Base-by-base conservation (phyloP, 768 basidiomycete species). In the Rubroboletus pulcherrimus region DNA sequence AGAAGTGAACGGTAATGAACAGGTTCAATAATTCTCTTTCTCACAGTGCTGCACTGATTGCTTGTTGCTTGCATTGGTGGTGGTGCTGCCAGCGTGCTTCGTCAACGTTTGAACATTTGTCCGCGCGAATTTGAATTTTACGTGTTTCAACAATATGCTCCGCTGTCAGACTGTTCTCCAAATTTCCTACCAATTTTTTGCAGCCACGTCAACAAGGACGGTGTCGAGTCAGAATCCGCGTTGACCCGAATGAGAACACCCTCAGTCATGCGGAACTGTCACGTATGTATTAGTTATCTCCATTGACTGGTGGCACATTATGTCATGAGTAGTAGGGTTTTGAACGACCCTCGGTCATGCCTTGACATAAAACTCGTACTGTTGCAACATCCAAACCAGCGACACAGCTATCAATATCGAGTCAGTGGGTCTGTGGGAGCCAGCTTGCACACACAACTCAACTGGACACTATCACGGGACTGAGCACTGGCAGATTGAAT, bases 391-490 rank as follows among this genome's bases (percentile, higher is more conserved):
- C 93, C 93, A 95, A 51, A 87, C 70, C 55, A 94, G 75, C 1
- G 87, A 86, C 2, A 73, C 72, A 4, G 82, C 90, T 92, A 61
- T 50, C 59, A 43, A 58, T 38, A 40, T 46, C 30, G 9, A 57
- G 61, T 57, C 55, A 56, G 56, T 53, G 47, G 21, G 52, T 50
- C 33, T 39, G 34, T n/a, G 2, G 30, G 30, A 24, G 7, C 19
- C 21, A 39, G 56, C 37, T 39, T 31, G 79, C 87, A 75, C 66
- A 24, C 9, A n/a, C 21, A 1, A 66, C 68, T 62, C 57, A 70
- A 98, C 96, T 84, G 9, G 93, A 87, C 24, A 98, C 91, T 57
- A 97, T 77, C 44, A 93, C 75, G 0, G 95, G 91, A 55, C 84
- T 83, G 38, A 92, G 61, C 17, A 85, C 79, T 0, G 85, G 85